Percentiles rank a stretch among this genome's conserved stretches.
These are phyloP conservation scores for Exophiala aquamarina DNA, from an alignment of 2,329 filamentous ascomycete species.

Conservation along the genomic window DNA sequence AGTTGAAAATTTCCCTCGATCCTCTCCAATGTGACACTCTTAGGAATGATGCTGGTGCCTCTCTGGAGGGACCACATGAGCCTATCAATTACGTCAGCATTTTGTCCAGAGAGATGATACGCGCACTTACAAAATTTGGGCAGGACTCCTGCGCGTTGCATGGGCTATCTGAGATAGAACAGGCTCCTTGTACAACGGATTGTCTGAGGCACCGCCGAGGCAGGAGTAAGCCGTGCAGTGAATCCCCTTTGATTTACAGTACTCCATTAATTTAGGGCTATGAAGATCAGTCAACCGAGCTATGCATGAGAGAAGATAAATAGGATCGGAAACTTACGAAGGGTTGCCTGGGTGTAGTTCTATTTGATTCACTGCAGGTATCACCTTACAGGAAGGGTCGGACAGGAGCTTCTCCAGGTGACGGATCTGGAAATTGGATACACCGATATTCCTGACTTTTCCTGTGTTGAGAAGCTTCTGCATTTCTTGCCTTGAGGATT, in stretches of 20 bases:
- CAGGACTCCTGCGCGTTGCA: constrained; percentile 9
- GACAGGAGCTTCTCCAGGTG: constrained; percentile 43
- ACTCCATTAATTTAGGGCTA: constrained; percentile 67
- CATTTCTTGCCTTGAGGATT: constrained; percentile 60
- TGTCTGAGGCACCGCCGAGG: constrained; percentile 66
- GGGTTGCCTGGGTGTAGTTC: constrained; percentile 30
- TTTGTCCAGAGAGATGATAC: neutral
- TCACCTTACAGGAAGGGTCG: constrained; percentile 32
- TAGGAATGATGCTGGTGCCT: constrained; percentile 81
- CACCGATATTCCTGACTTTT: constrained; percentile 65
- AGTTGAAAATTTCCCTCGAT: constrained; percentile 76
- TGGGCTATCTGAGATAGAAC: constrained; percentile 11
- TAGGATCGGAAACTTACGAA: constrained; percentile 9
- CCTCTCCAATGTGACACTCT: constrained; percentile 70
- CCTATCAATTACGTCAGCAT: constrained; percentile 8
- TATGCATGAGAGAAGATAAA: neutral
- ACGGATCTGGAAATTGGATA: constrained; percentile 63
- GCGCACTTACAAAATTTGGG: constrained; percentile 19
- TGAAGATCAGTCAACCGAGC: constrained; percentile 1
- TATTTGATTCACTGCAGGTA: constrained; percentile 32
- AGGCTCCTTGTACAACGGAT: constrained; percentile 59
- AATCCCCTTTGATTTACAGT: constrained; percentile 70
- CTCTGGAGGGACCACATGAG: constrained; percentile 78
- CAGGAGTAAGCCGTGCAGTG: constrained; percentile 67
- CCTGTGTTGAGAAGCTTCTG: constrained; percentile 56